These are phyloP conservation scores for Hypoxylon sp. DNA, from an alignment of 2,329 filamentous ascomycete species.

Conservation along the genomic window DNA sequence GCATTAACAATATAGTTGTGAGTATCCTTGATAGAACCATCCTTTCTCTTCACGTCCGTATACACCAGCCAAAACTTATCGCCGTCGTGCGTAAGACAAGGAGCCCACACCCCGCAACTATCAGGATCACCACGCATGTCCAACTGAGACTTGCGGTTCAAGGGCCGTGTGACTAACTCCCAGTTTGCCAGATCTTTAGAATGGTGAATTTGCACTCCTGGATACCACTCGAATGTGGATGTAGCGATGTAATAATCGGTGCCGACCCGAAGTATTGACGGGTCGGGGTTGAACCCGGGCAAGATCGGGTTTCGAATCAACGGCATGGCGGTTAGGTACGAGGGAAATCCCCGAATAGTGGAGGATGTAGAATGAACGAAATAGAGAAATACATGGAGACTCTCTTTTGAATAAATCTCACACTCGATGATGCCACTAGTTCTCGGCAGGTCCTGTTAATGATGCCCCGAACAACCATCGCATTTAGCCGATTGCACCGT, in stretches of 20 bases:
- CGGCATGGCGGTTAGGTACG: conserved; percentile 57
- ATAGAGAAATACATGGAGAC: neutral
- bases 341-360: neutral
- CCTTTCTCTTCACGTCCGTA: conserved; percentile 77
- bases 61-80: conserved; percentile 75
- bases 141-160: conserved; percentile 66
- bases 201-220: conserved; percentile 70
- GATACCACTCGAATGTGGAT: conserved; percentile 70
- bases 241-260: conserved; percentile 70
- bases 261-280: conserved; percentile 67
- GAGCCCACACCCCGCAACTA: conserved; percentile 75
- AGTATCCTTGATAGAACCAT: conserved; percentile 75
- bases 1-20: conserved; percentile 75
- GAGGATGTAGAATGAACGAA: neutral
- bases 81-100: conserved; percentile 74
- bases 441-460: conserved; percentile 32
- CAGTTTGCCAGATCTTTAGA: conserved; percentile 69
- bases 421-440: neutral
- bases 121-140: conserved; percentile 73
- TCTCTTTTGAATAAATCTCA: neutral
- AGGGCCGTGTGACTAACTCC: conserved; percentile 63
- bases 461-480: conserved; percentile 33
- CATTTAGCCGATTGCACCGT: conserved; percentile 34
- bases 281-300: conserved; percentile 70
- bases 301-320: conserved; percentile 68